Conservation (phyloP, 805 yeast species). For the Yamadazyma olivae region DNA sequence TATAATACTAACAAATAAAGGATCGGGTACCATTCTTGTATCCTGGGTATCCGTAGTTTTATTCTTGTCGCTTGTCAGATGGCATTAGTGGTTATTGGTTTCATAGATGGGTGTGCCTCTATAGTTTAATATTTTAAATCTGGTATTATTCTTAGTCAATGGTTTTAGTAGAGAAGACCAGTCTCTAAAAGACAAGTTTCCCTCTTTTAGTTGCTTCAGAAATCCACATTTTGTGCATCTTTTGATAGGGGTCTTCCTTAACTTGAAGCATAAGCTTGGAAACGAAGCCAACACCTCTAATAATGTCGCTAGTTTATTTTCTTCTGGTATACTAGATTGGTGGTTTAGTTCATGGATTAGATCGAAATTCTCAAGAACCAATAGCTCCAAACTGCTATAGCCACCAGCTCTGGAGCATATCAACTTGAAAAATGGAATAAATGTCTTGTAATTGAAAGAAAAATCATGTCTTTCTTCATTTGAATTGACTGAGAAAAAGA, state of each 20-base stretch:
- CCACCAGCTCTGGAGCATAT: conserved; percentile 35
- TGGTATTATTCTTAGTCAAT: conserved; percentile 6
- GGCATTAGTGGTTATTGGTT: too few species aligned
- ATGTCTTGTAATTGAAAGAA: conserved; percentile 30
- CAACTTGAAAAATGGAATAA: conserved; percentile 24
- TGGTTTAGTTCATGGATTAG: conserved; percentile 17
- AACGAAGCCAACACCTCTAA: conserved; percentile 18
- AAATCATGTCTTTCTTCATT: conserved; percentile 3
- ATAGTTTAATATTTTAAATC: conserved; percentile 7
- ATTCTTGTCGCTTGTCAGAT: too few species aligned
- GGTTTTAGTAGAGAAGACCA: conserved; percentile 21
- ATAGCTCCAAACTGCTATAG: conserved; percentile 21
- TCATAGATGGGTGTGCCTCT: too few species aligned
- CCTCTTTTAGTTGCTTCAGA: conserved; percentile 11
- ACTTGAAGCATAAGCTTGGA: conserved; percentile 2
- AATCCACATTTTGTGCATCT: conserved; percentile 36
- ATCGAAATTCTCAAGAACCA: conserved; percentile 31
- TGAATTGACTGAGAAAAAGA: conserved; percentile 26
- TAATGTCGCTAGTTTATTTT: background rate
- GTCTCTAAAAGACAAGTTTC: conserved; percentile 10
- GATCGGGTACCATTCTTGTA: too few species aligned
- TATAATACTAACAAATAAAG: too few species aligned
- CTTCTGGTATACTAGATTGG: background rate
- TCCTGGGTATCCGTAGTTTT: too few species aligned
- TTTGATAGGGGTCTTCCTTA: conserved; percentile 1